Base-by-base conservation (phyloP, 805 yeast species). In the Yueomyces sp. region DNA sequence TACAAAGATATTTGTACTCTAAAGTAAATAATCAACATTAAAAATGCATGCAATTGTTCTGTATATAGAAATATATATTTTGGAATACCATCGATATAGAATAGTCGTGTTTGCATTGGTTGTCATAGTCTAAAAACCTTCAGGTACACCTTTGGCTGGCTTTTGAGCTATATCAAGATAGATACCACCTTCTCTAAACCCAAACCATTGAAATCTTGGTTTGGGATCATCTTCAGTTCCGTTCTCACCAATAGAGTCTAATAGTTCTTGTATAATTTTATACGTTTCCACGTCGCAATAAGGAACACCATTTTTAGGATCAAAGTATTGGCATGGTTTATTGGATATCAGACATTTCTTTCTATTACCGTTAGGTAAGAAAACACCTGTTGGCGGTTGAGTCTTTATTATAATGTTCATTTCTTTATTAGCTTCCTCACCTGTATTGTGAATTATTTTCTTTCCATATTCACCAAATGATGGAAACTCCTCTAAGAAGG, bases 71-170 rank as follows among this genome's bases (percentile, higher is more conserved):
- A 2, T 30, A 30, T 30, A 30, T 30, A 19, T 19, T 19, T 19
- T 19, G 12, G 12, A 32, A 12, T 32, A 9, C 36, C 36, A 32
- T 12, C 30, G 32, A 5, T 9, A n/a, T 33, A 28, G 6, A 40
- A 38, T 12, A 38, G 27, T 5, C 12, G 2, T 38, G 19, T 38
- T 19, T 19, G 19, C 2, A 19, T 19, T 19, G 19, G 19, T 19
- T 19, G 19, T 19, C 19, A 19, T 19, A 19, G 19, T 19, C 19
- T 66, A 76, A 60, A 87, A 87, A 5, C 94, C 94, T 43, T 80
- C 82, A 2, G 96, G 96, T 9, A 86, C 95, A 5, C 94, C 95
- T 47, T 73, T 73, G 0, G 95, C 95, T 50, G 79, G 86, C 42
- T 71, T 65, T 63, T 62, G 46, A 48, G 63, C 41, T 48, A 62